These are phyloP conservation scores for Penicillium sp. DNA, from an alignment of 2,329 filamentous ascomycete species.

Conservation along the genomic window DNA sequence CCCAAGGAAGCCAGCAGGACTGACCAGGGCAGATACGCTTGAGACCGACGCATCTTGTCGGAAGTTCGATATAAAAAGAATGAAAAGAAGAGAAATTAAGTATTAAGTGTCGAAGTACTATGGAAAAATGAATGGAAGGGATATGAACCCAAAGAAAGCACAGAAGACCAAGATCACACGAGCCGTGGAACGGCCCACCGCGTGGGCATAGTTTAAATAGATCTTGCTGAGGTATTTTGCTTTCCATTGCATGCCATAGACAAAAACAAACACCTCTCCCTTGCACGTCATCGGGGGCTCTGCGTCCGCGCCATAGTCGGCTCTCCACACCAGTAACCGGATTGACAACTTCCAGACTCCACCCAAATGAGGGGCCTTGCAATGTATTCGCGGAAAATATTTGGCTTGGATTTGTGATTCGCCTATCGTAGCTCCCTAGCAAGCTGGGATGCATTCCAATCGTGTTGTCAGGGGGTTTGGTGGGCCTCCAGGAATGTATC, in stretches of 20 bases:
- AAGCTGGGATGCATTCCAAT: slow-evolving; percentile 20
- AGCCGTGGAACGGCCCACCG: neutral
- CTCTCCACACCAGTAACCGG: slow-evolving; percentile 13
- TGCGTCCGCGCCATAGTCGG: slow-evolving; percentile 19
- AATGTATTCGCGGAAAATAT: neutral
- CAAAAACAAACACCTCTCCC: slow-evolving; percentile 16
- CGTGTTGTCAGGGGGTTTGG: slow-evolving; percentile 22
- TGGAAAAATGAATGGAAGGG: slow-evolving; percentile 7
- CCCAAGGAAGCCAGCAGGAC: slow-evolving; percentile 33
- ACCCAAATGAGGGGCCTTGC: neutral
- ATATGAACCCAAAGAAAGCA: slow-evolving; percentile 12
- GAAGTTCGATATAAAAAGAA: neutral
- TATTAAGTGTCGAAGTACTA: slow-evolving; percentile 14
- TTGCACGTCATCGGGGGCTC: slow-evolving; percentile 9
- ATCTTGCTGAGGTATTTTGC: slow-evolving; percentile 7
- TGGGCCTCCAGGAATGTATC: slow-evolving; percentile 21
- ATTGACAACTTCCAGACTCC: neutral
- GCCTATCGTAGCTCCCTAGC: neutral
- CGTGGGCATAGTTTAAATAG: slow-evolving; percentile 18
- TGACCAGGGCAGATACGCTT: slow-evolving; percentile 25
- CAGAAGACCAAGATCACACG: slow-evolving; percentile 3
- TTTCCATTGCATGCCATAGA: slow-evolving; percentile 10
- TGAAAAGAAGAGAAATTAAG: slow-evolving; percentile 5
- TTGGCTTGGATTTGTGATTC: slow-evolving; percentile 8
- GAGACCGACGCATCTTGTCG: slow-evolving; percentile 27